phyloP scores from a whole-genome alignment of 371 early-diverging fungal genomes.

The Saksenaea vasiformis region DNA sequence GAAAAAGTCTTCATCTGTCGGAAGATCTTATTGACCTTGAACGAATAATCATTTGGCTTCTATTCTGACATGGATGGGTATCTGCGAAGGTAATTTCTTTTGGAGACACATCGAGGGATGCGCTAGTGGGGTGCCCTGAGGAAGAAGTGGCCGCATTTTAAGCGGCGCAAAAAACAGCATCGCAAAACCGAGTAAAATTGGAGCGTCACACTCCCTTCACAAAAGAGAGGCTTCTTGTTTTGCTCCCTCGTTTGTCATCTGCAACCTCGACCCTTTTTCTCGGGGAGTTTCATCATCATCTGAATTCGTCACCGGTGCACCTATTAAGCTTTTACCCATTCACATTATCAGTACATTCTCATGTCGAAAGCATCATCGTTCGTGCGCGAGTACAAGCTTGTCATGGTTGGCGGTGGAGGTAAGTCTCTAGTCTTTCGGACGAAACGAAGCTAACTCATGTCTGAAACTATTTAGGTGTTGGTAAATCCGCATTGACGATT shows the following conservation, averaged over 20 bases:
- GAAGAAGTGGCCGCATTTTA: too few species aligned
- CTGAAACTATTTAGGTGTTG: conserved; percentile 55
- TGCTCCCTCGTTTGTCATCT: not conserved
- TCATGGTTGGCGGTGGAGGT: conserved; percentile 88
- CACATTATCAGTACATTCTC: not conserved
- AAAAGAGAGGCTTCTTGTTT: not conserved
- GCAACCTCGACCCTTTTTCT: conserved; percentile 4
- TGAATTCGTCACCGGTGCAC: not conserved
- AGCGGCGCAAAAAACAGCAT: too few species aligned
- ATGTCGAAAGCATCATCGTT: conserved; percentile 57
- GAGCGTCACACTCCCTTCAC: too few species aligned
- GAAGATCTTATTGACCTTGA: too few species aligned
- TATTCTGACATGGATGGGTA: too few species aligned
- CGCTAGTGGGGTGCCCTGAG: too few species aligned
- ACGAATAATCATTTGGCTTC: too few species aligned
- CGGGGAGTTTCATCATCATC: conserved; percentile 5
- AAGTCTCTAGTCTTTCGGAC: conserved; percentile 12
- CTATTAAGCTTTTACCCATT: not conserved
- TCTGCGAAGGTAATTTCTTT: too few species aligned
- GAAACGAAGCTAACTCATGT: not conserved
- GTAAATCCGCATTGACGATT: conserved; percentile 88
- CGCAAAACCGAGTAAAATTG: too few species aligned
- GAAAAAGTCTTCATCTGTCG: too few species aligned
- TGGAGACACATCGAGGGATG: too few species aligned
- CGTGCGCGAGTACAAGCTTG: conserved; percentile 75